These are phyloP conservation scores for Aspergillus quadricinctus DNA, from an alignment of 2,329 filamentous ascomycete species.

Conservation along the genomic window DNA sequence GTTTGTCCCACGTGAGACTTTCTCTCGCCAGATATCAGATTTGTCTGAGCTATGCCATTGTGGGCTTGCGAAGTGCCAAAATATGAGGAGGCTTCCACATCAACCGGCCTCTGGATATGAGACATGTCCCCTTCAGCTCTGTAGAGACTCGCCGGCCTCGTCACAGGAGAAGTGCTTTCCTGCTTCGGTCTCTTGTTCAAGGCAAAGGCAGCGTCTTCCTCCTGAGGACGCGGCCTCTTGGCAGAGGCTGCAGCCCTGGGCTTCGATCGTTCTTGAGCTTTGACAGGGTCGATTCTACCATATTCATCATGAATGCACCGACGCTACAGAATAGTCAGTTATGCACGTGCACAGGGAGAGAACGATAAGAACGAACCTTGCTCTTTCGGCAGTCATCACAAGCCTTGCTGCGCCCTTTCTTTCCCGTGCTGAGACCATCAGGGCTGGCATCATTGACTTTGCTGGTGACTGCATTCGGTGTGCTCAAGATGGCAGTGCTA, in stretches of 20 bases:
- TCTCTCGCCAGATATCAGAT: slow-evolving; percentile 13
- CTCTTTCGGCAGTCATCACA: slow-evolving; percentile 64
- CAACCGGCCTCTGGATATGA: slow-evolving; percentile 6
- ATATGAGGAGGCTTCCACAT: slow-evolving; percentile 10
- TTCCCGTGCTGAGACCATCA: slow-evolving; percentile 38
- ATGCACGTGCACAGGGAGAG: slow-evolving; percentile 3
- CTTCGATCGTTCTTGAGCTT: slow-evolving; percentile 58
- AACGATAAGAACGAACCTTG: slow-evolving; percentile 49
- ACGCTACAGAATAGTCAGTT: slow-evolving; percentile 43
- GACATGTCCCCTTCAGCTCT: slow-evolving; percentile 14
- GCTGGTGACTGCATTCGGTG: slow-evolving; percentile 22
- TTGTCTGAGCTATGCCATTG: slow-evolving; percentile 8
- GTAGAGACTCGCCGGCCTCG: slow-evolving; percentile 19
- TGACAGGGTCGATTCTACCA: slow-evolving; percentile 60
- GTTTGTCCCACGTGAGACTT: slow-evolving; percentile 20
- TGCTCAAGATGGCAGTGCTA: slow-evolving; percentile 22
- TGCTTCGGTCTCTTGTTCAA: slow-evolving; percentile 33
- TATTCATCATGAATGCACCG: slow-evolving; percentile 64
- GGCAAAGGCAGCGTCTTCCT: slow-evolving; percentile 27
- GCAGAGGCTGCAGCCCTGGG: slow-evolving; percentile 54
- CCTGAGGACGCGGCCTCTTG: slow-evolving; percentile 49
- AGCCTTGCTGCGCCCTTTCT: slow-evolving; percentile 59
- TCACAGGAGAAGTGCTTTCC: slow-evolving; percentile 27
- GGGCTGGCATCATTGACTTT: slow-evolving; percentile 28
- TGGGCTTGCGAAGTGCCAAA: slow-evolving; percentile 3